Evolutionary conservation across 441 rosid species (phyloP).

Genomic region (Eutrema salsugineum): DNA sequence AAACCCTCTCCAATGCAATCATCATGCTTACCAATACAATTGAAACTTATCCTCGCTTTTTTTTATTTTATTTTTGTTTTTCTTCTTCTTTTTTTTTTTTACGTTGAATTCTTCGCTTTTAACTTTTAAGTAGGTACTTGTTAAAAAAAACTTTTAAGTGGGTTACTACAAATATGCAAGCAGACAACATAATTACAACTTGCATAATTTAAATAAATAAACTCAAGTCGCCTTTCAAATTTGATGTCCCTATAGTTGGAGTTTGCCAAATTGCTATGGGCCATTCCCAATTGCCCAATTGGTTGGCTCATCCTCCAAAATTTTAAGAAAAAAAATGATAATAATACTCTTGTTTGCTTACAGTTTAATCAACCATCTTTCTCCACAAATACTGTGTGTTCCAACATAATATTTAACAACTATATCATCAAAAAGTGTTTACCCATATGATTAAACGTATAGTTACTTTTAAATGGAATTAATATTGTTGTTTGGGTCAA

Average conservation of each 20-base stretch:
- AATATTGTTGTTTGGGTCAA: not conserved
- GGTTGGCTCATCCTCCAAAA: constrained; percentile 1
- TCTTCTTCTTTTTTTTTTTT: not conserved
- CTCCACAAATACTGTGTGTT: constrained; percentile 16
- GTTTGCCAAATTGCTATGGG: constrained; percentile 12
- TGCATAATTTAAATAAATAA: constrained; percentile 10
- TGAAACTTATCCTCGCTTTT: not conserved
- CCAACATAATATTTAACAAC: not conserved
- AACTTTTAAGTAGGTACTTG: constrained; percentile 12
- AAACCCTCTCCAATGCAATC: constrained; percentile 2
- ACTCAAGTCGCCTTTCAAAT: constrained; percentile 1
- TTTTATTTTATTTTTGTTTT: not conserved
- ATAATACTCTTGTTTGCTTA: constrained; percentile 5
- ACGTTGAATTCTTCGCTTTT: constrained; percentile 14
- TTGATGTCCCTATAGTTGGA: constrained; percentile 14
- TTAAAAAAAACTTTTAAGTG: constrained; percentile 4
- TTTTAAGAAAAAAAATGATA: not conserved
- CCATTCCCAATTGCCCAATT: constrained; percentile 12
- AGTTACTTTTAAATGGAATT: not conserved
- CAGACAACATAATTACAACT: constrained; percentile 31
- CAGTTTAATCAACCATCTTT: constrained; percentile 6
- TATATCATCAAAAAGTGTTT: not conserved
- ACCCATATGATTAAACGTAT: not conserved
- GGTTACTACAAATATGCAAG: constrained; percentile 31
- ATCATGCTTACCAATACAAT: constrained; percentile 5